Evolutionary conservation across 768 basidiomycete genomes (phyloP), one percentile per base, ranked within the genome.

Genomic region (Collybiopsis luxurians): DNA sequence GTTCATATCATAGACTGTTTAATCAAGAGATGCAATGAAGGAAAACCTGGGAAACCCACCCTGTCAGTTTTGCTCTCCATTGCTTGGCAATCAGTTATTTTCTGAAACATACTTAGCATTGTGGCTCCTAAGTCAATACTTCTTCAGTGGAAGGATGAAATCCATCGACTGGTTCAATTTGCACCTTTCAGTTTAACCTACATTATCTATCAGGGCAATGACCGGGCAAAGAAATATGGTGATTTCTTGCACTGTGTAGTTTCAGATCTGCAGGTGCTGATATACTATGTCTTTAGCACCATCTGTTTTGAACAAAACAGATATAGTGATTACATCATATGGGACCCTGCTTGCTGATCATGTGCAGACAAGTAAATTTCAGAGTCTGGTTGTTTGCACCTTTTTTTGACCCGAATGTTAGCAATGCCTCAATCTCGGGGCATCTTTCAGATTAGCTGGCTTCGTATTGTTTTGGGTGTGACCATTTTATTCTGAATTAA

Each of bases 121-220:
- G 75, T 98, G 27, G 90, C 89, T 49, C 96, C 96, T 2, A 79
- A 96, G 13, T 83, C 90, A 12, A 82, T 99, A 13, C 85, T 97
- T 55, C 80, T 82, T 10, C 97, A 99, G 69, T 99, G 96, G 96
- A 87, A 87, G 9, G 76, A 82, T 4, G 96, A 99, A 69, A 85
- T 94, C 45, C 69, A 80, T 49, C 90, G 86, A 62, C 85, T 89
- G 75, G 21, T 49, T 12, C n/a, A n/a, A n/a, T n/a, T n/a, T n/a
- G n/a, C n/a, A n/a, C n/a, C n/a, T n/a, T n/a, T n/a, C n/a, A n/a
- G n/a, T n/a, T 73, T 95, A 7, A 79, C 76, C 0, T 92, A 95
- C 4, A 71, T 87, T 12, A 84, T 90, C 52, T 94, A 98, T 68
- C 93, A 98, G 90, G 61, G 38, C 79, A 1, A 27, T 49, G 9